Base-by-base conservation (phyloP, 768 basidiomycete genomes). In the Serendipita sp. region DNA sequence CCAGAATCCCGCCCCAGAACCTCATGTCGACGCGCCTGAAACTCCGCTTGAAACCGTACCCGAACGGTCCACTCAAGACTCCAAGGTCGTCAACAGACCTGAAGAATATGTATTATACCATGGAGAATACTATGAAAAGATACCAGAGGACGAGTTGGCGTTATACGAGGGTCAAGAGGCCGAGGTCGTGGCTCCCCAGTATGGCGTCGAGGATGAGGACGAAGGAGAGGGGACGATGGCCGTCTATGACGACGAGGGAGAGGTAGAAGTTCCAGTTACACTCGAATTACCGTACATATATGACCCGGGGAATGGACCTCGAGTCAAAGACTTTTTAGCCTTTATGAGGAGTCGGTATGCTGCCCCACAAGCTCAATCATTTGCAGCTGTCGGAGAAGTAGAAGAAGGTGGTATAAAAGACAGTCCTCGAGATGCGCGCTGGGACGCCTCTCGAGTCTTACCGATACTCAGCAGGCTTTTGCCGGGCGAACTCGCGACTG, bases 281-380 rank as follows among this genome's bases (percentile, higher is more conserved):
- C 67, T 70, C 23, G 70, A 68, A 56, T 67, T 66, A 41, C 86
- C 88, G 11, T 85, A 83, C 69, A 86, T 91, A 18, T 75, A 86
- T 66, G 85, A 91, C 71, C 86, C 86, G 0, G 89, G 89, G 36
- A 86, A 84, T 66, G 89, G 89, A 0, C 85, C 86, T 7, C 85
- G 87, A 47, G 86, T 91, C 8, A 78, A 82, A 10, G 79, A 88
- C 70, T 74, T 80, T n/a, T 76, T 74, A n/a, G 77, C 79, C 11
- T 91, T 91, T 72, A 73, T 91, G 44, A 67, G 75, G 3, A 81
- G 82, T n/a, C 83, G 78, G 67, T 88, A 89, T 71, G 83, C 87
- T 4, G 80, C 85, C 46, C 81, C 82, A 10, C 81, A 84, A 0
- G 10, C 23, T 13, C 18, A 23, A 18, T 80, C 85, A 0, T 68